Evolutionary conservation across 495 filamentous ascomycete species (phyloP).

Genomic region (Tuber magnatum): DNA sequence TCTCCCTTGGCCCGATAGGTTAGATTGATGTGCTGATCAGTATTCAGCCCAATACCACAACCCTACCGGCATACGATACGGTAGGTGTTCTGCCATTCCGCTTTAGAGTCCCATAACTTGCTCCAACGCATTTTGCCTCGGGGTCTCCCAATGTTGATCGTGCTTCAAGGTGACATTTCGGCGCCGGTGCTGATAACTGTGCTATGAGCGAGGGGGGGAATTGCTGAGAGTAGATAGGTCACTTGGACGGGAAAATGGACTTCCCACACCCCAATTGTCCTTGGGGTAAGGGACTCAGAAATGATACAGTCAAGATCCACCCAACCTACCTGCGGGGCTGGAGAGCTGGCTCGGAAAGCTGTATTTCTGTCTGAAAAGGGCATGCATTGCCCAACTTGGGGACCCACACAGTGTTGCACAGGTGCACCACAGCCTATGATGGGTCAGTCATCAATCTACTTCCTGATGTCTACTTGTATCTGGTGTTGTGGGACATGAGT

Average conservation of each 20-base stretch:
- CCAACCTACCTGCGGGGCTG: not conserved
- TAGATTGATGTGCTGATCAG: not conserved
- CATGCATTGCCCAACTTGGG: not conserved
- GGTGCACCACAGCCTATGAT: not conserved
- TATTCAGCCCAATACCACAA: not conserved
- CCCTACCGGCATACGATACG: not conserved
- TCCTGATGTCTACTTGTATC: not conserved
- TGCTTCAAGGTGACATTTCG: not conserved
- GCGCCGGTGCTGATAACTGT: not conserved
- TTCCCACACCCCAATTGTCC: not conserved
- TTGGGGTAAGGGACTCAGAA: not conserved
- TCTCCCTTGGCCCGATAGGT: not conserved
- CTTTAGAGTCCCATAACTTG: not conserved
- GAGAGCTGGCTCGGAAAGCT: not conserved
- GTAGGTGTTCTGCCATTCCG: not conserved
- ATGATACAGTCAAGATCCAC: not conserved
- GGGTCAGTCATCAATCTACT: not conserved
- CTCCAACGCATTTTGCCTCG: not conserved
- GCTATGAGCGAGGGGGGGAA: not conserved
- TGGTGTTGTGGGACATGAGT: not conserved
- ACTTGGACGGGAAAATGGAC: not conserved
- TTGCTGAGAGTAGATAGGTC: not conserved
- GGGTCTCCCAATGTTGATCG: not conserved
- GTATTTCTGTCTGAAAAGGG: not conserved
- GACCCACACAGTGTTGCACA: not conserved